phyloP scores from a whole-genome alignment of 2,329 filamentous ascomycete genomes.

The Juglanconis juglandina region DNA sequence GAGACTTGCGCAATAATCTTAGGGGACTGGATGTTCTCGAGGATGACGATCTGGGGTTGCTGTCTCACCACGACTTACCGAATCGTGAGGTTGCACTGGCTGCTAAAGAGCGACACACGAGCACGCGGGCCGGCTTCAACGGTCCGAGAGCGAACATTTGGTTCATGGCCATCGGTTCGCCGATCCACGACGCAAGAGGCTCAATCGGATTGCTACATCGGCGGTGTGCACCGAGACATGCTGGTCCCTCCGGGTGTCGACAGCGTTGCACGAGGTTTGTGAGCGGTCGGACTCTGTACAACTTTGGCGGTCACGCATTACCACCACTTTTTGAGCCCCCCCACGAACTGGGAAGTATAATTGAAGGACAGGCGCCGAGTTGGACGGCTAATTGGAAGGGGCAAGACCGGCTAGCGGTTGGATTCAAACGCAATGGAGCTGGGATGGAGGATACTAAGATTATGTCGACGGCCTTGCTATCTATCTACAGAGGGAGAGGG shows the following conservation, averaged over 20 bases:
- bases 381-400: neutral
- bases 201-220: neutral
- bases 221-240: neutral
- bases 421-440: neutral
- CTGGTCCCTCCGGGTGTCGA: neutral
- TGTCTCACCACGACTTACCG: neutral
- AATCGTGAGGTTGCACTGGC: neutral
- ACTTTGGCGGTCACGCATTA: neutral
- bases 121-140: neutral
- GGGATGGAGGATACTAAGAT: neutral
- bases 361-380: neutral
- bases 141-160: neutral
- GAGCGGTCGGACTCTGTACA: neutral
- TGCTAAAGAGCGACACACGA: neutral
- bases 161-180: neutral
- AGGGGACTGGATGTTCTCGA: neutral
- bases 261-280: neutral
- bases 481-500: neutral
- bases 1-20: slow-evolving; percentile 15
- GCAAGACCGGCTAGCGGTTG: neutral
- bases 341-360: neutral
- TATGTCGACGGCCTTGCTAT: neutral
- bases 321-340: neutral
- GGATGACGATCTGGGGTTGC: neutral
- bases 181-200: neutral